These are phyloP conservation scores for Teunomyces tritomae DNA, from an alignment of 805 yeast genomes.

Conservation along the genomic window DNA sequence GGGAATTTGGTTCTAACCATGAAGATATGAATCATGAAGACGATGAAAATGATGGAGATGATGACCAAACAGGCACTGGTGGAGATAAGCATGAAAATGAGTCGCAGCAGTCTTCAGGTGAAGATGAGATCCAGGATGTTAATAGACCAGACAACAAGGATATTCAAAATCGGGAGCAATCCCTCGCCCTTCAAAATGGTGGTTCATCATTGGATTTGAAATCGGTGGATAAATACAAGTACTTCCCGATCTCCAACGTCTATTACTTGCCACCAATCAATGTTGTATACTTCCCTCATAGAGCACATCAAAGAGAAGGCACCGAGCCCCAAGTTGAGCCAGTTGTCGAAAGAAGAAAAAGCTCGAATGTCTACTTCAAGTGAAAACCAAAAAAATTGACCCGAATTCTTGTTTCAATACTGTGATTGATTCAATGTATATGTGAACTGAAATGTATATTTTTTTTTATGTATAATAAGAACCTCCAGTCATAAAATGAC, in stretches of 20 bases:
- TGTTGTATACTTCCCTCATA: constrained; percentile 54
- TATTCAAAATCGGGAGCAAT: not conserved
- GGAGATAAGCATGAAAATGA: not conserved
- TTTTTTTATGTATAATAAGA: not conserved
- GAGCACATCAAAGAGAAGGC: constrained; percentile 43
- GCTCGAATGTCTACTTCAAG: constrained; percentile 15
- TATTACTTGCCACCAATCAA: constrained; percentile 55
- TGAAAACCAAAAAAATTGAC: not conserved
- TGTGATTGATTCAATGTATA: no score
- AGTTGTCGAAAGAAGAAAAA: constrained; percentile 12
- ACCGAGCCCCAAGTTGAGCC: constrained; percentile 4
- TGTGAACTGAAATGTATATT: not conserved
- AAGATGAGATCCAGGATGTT: not conserved
- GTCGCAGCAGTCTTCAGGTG: constrained; percentile 3
- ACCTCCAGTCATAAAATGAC: no score
- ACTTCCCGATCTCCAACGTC: constrained; percentile 49
- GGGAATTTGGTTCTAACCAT: not conserved
- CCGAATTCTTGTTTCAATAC: no score
- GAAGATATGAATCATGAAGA: constrained; percentile 2
- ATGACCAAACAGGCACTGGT: not conserved
- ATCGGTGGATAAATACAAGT: constrained; percentile 35
- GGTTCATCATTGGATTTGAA: constrained; percentile 7
- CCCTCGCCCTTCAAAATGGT: constrained; percentile 1
- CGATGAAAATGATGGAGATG: constrained; percentile 3
- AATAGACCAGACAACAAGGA: not conserved